These are phyloP conservation scores for Clohesyomyces aquaticus DNA, from an alignment of 495 filamentous ascomycete genomes.

Conservation along the genomic window DNA sequence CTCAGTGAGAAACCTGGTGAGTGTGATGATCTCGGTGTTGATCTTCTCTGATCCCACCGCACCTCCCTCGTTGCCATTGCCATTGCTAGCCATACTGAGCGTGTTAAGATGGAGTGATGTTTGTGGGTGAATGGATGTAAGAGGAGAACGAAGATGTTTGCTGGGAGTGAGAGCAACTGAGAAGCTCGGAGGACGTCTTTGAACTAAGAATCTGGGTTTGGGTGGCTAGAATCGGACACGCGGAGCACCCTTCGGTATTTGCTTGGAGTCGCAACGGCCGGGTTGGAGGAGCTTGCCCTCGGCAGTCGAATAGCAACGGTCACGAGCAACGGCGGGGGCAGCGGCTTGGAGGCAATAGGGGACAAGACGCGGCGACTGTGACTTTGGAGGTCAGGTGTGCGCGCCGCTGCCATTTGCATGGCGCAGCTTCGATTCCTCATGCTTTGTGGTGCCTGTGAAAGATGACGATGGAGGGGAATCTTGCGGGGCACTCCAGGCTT, in stretches of 20 bases:
- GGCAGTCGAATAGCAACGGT: slow-evolving; percentile 34
- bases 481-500: slow-evolving; percentile 28
- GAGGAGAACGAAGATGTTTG: background rate
- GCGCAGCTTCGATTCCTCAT: slow-evolving; percentile 12
- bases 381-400: background rate
- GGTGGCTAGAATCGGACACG: slow-evolving; percentile 42
- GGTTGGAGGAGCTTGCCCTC: slow-evolving; percentile 38
- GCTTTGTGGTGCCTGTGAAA: slow-evolving; percentile 39
- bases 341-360: slow-evolving; percentile 15
- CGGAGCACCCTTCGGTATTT: slow-evolving; percentile 40
- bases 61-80: slow-evolving; percentile 43
- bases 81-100: slow-evolving; percentile 45
- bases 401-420: slow-evolving; percentile 16
- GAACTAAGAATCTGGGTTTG: slow-evolving; percentile 30
- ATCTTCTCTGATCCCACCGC: slow-evolving; percentile 69
- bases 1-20: slow-evolving; percentile 94
- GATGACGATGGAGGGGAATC: slow-evolving; percentile 37
- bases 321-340: slow-evolving; percentile 26
- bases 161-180: background rate
- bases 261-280: slow-evolving; percentile 18
- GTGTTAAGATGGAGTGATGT: slow-evolving; percentile 7
- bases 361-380: slow-evolving; percentile 9
- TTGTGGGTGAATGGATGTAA: slow-evolving; percentile 10
- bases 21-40: slow-evolving; percentile 93
- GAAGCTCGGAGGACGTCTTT: slow-evolving; percentile 1